These are phyloP conservation scores for Dimargaris xerosporica DNA, from an alignment of 192 early-diverging fungal species.

Conservation along the genomic window DNA sequence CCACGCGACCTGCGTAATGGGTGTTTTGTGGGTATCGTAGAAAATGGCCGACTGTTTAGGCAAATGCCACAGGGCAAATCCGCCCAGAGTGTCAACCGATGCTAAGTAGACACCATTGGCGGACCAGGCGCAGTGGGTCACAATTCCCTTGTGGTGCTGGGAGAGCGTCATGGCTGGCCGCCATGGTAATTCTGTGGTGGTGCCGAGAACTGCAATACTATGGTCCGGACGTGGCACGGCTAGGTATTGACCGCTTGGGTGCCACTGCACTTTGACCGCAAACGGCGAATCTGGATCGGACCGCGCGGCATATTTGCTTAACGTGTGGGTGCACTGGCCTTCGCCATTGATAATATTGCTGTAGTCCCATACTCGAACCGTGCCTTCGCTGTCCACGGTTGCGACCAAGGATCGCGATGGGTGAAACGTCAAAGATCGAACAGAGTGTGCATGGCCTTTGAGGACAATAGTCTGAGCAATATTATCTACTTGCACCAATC, in stretches of 20 bases:
- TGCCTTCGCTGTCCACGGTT: conserved; percentile 43
- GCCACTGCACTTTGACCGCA: conserved; percentile 37
- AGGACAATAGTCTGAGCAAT: conserved; percentile 22
- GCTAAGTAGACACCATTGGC: conserved; percentile 45
- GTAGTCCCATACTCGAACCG: conserved; percentile 46
- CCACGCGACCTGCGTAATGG: conserved; percentile 47
- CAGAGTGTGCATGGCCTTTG: conserved; percentile 19
- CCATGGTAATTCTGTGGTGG: conserved; percentile 18
- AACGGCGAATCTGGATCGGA: conserved; percentile 27
- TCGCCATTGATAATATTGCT: conserved; percentile 19
- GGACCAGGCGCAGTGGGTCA: conserved; percentile 43
- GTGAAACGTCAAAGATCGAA: conserved; percentile 22
- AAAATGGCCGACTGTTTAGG: conserved; percentile 28
- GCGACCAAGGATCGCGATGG: conserved; percentile 21
- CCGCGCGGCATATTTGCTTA: conserved; percentile 19
- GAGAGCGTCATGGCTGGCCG: conserved; percentile 16
- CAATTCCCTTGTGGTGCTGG: conserved; percentile 21
- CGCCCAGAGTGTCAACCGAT: conserved; percentile 23
- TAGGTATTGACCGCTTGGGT: conserved; percentile 37
- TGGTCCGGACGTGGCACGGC: conserved; percentile 38
- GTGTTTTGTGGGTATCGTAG: conserved; percentile 19
- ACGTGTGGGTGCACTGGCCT: conserved; percentile 26
- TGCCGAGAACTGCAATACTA: conserved; percentile 19
- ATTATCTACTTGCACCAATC: conserved; percentile 24
- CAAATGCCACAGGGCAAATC: conserved; percentile 52